phyloP scores from a whole-genome alignment of 2,329 filamentous ascomycete genomes.

The Neopestalotiopsis sp. region DNA sequence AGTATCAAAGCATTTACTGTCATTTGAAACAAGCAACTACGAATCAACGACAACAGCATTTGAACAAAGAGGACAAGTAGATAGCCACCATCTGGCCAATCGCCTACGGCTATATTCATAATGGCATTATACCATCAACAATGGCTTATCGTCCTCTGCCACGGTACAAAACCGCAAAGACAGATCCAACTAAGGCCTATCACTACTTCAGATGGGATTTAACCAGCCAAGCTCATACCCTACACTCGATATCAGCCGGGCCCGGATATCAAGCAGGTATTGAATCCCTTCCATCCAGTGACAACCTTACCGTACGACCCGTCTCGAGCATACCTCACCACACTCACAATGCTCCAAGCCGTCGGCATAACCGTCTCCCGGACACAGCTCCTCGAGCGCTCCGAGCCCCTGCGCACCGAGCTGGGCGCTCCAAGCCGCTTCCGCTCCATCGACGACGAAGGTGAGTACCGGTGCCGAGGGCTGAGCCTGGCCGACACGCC shows the following conservation, averaged over 20 bases:
- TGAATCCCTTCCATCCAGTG: no score
- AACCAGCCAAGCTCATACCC: not conserved
- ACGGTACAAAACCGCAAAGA: not conserved
- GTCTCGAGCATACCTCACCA: no score
- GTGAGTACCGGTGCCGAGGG: not conserved
- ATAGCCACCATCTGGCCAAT: not conserved
- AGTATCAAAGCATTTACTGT: no score
- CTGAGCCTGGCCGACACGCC: not conserved
- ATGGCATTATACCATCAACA: not conserved
- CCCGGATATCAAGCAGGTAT: not conserved
- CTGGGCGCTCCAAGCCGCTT: not conserved
- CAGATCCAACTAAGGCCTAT: no score
- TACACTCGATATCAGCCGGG: not conserved
- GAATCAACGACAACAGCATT: no score
- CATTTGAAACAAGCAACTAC: no score
- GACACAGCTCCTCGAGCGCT: slow-evolving; percentile 13
- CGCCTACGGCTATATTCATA: not conserved
- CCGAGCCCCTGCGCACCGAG: not conserved
- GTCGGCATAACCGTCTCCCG: slow-evolving; percentile 8
- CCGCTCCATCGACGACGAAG: slow-evolving; percentile 16
- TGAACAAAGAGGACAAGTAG: not conserved
- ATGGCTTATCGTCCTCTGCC: not conserved
- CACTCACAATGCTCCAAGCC: not conserved
- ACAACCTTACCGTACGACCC: no score
- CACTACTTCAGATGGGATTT: not conserved